Base-by-base conservation (phyloP, 805 yeast species). In the Saccharomycopsis guyanensis region DNA sequence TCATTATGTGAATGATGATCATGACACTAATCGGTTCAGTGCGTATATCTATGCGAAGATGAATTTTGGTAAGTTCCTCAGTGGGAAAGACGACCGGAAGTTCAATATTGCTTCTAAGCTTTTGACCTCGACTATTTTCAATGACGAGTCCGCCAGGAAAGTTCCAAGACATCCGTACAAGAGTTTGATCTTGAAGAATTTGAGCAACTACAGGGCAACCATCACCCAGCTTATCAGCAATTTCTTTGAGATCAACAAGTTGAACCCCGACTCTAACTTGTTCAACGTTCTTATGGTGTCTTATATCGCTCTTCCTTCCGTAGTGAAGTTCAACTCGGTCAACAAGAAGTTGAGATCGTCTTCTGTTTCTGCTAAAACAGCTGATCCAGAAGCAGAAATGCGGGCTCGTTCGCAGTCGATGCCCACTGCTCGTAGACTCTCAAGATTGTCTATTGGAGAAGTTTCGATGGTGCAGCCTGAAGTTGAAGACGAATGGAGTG, bases 281-380 rank as follows among this genome's bases (percentile, higher is more conserved):
- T 46, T 34, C 25, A 36, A n/a, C 5, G 38, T 39, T 3, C 22
- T 50, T 10, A 42, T 38, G 34, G 34, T 47, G 15, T 32, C 53
- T 4, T 43, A 15, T 36, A 20, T 40, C 19, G 31, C 53, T 3
- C 29, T 50, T 13, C 53, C 53, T 8, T 40, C 15, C 2, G 38
- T 50, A 7, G 24, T 50, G 16, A 50, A 50, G 31, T 50, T 47
- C 41, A 50, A 50, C 40, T 13, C 32, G n/a, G 40, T 50, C 22
- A 42, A 50, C 40, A 39, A 31, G 12, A 46, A 46, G 29, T 36
- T 50, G 24, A 23, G 47, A 20, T 34, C 41, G 13, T 16, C 29
- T 13, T 42, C 51, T 3, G 13, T 39, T 10, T 16, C 44, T 3
- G 15, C 43, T 16, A 38, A 16, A 32, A 10, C 29, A 7, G 6